Evolutionary conservation across 257 asterid species (phyloP).

Genomic region (Nemophila menziesii): DNA sequence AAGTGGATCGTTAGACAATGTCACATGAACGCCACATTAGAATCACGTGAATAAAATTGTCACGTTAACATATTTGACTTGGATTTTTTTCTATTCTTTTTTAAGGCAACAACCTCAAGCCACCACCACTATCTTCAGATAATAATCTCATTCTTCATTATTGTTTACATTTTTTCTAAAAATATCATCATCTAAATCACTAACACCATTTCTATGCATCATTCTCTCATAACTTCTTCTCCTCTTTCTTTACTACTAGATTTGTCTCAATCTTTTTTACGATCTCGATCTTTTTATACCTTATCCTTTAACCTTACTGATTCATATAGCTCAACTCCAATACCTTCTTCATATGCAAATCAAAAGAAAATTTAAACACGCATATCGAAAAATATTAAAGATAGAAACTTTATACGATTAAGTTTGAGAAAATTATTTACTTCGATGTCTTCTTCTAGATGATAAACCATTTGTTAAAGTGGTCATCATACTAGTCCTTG

Average conservation of each 20-base stretch:
- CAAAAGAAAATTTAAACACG: not conserved
- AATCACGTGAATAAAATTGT: too few species aligned
- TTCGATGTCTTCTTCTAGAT: constrained; percentile 62
- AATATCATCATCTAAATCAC: too few species aligned
- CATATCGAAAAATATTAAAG: too few species aligned
- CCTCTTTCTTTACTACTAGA: constrained; percentile 47
- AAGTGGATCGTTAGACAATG: too few species aligned
- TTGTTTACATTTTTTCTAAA: constrained; percentile 82
- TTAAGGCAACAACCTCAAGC: constrained; percentile 32
- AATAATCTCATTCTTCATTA: constrained; percentile 61
- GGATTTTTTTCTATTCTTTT: too few species aligned
- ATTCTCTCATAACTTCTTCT: constrained; percentile 44
- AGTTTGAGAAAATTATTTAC: constrained; percentile 15
- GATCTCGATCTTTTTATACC: constrained; percentile 88
- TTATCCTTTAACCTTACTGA: constrained; percentile 70
- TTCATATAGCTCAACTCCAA: constrained; percentile 66
- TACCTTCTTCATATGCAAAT: constrained; percentile 85
- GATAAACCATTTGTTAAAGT: constrained; percentile 79
- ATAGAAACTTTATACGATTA: not conserved
- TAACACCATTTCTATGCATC: constrained; percentile 14
- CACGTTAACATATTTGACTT: too few species aligned
- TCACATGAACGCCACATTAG: too few species aligned
- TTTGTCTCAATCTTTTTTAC: too few species aligned
- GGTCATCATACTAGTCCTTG: constrained; percentile 35
- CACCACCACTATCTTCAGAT: too few species aligned